A percentile compares a stretch with the other conserved stretches of the same genome.
These are phyloP conservation scores for Acacia crassicarpa DNA, from an alignment of 306 rosid genomes.

Conservation along the genomic window DNA sequence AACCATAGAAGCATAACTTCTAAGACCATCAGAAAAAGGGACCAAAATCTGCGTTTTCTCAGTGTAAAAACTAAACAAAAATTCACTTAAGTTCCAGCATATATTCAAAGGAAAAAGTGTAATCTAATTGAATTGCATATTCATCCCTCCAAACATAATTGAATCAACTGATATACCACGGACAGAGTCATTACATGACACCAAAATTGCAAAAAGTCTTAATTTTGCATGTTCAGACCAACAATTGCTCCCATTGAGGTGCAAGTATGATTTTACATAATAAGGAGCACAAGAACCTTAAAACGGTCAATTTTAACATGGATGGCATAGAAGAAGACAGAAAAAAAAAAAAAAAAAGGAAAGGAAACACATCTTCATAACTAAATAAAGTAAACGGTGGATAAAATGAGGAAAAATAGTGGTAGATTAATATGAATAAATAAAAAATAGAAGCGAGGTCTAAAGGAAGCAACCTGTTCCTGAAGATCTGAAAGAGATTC, in stretches of 20 bases:
- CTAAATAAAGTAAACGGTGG: conserved; percentile 20
- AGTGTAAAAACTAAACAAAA: too few relatives aligned
- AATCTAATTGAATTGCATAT: too few relatives aligned
- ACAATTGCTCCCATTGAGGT: neutral
- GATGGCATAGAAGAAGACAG: conserved; percentile 2
- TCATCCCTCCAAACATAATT: too few relatives aligned
- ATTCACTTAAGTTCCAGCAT: too few relatives aligned
- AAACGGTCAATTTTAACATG: conserved; percentile 8
- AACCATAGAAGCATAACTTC: too few relatives aligned
- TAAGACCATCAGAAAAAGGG: too few relatives aligned
- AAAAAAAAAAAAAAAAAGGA: neutral
- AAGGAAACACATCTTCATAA: conserved; percentile 11
- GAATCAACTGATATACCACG: neutral
- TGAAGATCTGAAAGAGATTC: conserved; percentile 76
- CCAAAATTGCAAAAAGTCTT: neutral
- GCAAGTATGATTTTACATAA: neutral
- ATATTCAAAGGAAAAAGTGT: neutral
- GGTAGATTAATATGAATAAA: conserved; percentile 19
- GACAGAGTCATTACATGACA: neutral
- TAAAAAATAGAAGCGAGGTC: neutral
- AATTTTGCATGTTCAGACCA: neutral
- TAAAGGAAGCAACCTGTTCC: conserved; percentile 75
- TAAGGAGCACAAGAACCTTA: neutral
- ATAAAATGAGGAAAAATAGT: neutral
- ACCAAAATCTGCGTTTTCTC: too few relatives aligned